Base-by-base conservation (phyloP, 1,284 basidiomycete species). In the Exobasidium rhododendri region DNA sequence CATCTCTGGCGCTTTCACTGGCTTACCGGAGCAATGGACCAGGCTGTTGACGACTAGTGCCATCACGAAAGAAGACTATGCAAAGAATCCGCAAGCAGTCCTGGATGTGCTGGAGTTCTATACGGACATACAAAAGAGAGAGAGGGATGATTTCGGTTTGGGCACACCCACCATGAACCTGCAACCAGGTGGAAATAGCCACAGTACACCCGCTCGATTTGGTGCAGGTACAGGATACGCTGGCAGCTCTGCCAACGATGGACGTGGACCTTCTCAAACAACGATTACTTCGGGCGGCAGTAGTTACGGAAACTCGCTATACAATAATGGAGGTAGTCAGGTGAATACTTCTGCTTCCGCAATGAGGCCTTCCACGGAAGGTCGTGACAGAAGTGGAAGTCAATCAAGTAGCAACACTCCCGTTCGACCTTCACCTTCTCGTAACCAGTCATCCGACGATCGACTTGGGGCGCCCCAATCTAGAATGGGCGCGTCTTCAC, bases 101-200 rank as follows among this genome's bases (percentile, higher is more conserved):
- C 84, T 97, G 17, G 94, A 97, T 69, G 94, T 97, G 0, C 87
- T 98, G 62, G 93, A 97, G 77, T 98, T 97, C 83, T 97, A 97
- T 82, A 97, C 94, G 13, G 92, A 96, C 79, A 92, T 93, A 73
- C 92, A 97, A 83, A 93, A 92, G 80, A 87, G 89, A n/a, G 90
- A 90, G 65, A 82, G 89, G 75, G 91, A 94, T 73, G 87, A 89
- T 29, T 81, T 74, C 55, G 77, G 77, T n/a, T 70, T 79, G n/a
- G 77, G 74, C 43, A 68, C 71, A 0, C 73, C 76, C 0, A 77
- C 72, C 35, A 77, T 77, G 73, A 77, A 77, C 56, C 35, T 78
- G 26, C 76, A 75, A 49, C 56, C 77, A 14, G 75, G 76, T 43
- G 64, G 69, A 53, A 68, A 66, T 32, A 63, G 70, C 32, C 62